Evolutionary conservation across 1,284 basidiomycete genomes (phyloP).

Genomic region (Xerocomus minutiporus): DNA sequence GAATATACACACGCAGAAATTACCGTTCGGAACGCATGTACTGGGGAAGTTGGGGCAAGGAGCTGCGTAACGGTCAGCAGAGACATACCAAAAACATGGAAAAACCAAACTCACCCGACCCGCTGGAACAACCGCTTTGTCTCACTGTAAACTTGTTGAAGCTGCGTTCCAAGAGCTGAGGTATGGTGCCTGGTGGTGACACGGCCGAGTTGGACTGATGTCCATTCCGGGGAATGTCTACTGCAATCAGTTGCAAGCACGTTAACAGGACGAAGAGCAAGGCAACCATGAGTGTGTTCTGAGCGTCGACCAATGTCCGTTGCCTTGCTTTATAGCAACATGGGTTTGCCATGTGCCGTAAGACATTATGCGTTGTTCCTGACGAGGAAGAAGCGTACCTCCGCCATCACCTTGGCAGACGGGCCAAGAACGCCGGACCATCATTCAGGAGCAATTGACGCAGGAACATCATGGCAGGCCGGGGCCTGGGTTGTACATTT

Average conservation of each 20-base stretch:
- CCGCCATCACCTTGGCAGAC: not conserved
- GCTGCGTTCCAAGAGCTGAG: constrained; percentile 14
- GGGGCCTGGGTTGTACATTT: not conserved
- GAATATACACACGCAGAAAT: constrained; percentile 17
- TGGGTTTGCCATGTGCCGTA: not conserved
- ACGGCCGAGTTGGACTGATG: constrained; percentile 7
- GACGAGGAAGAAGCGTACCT: not conserved
- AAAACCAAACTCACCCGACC: constrained; percentile 16
- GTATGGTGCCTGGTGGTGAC: constrained; percentile 2
- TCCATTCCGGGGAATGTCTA: not conserved
- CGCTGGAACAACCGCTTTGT: constrained; percentile 10
- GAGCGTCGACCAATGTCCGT: not conserved
- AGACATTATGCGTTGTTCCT: not conserved
- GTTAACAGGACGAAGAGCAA: constrained; percentile 8
- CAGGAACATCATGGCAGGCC: not conserved
- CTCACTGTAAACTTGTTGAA: constrained; percentile 13
- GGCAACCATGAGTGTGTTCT: constrained; percentile 11
- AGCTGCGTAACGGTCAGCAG: constrained; percentile 6
- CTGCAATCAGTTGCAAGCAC: constrained; percentile 9
- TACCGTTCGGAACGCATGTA: constrained; percentile 19
- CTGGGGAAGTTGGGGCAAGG: constrained; percentile 22
- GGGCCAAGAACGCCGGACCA: not conserved
- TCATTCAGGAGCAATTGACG: not conserved
- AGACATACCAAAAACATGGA: not conserved
- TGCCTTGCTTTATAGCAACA: constrained; percentile 7